These are phyloP conservation scores for Aureobasidium mangrovei DNA, from an alignment of 2,329 filamentous ascomycete species.

Conservation along the genomic window DNA sequence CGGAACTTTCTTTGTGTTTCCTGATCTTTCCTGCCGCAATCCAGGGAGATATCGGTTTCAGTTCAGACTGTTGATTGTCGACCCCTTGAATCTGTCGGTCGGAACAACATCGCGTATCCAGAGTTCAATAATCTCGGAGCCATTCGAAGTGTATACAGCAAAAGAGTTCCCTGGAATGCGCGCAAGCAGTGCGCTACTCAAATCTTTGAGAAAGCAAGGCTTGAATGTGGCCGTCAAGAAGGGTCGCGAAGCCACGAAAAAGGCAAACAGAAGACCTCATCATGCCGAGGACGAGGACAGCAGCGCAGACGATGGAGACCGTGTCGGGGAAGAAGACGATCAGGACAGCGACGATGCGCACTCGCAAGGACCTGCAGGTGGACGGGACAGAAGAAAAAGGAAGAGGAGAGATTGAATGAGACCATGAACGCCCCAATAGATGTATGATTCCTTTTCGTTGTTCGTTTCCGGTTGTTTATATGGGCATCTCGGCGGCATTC, in stretches of 20 bases:
- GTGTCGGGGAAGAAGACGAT: conserved; percentile 68
- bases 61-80: conserved; percentile 65
- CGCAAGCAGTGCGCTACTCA: conserved; percentile 64
- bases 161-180: conserved; percentile 84
- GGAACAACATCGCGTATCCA: conserved; percentile 43
- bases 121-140: conserved; percentile 52
- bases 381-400: conserved; percentile 7
- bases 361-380: neutral
- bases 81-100: conserved; percentile 49
- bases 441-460: conserved; percentile 7
- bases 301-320: conserved; percentile 27
- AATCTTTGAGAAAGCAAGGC: conserved; percentile 66
- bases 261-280: conserved; percentile 27
- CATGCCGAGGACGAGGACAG: conserved; percentile 33
- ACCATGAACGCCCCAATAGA: conserved; percentile 2
- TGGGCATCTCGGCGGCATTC: neutral
- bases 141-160: conserved; percentile 73
- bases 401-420: conserved; percentile 14
- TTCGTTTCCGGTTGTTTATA: conserved; percentile 10
- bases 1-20: conserved; percentile 80
- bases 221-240: conserved; percentile 83
- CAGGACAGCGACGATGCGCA: conserved; percentile 38
- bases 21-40: conserved; percentile 70
- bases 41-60: conserved; percentile 66
- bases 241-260: conserved; percentile 54